Base-by-base conservation (phyloP, 176 grass and related monocot genomes). In the Cenchrus americanus region DNA sequence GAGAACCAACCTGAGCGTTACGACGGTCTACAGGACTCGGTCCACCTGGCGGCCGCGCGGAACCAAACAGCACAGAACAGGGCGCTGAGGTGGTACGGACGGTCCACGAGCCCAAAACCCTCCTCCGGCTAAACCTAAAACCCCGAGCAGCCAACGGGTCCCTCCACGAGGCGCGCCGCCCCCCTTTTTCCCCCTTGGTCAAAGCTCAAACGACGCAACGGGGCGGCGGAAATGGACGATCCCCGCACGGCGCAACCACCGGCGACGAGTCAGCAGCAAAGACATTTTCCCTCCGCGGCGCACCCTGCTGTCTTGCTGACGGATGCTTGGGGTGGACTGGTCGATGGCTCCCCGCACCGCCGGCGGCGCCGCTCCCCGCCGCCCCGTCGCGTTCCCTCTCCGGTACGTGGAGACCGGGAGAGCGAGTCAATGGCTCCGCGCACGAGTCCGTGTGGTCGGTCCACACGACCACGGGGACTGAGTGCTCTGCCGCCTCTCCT, bases 11-110 rank as follows among this genome's bases (percentile, higher is more conserved):
- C 21, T 27, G n/a, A 14, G 18, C 21, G 1, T 62, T 3, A 27
- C 21, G 24, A 64, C 2, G 86, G 79, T 27, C 0, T 26, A 76
- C 71, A 63, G 40, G 54, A 61, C 79, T 14, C 0, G 73, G 86
- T 78, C 27, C 27, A 30, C 27, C 27, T 30, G 27, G 27, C 27
- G 27, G 27, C 27, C 27, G 27, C 27, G 27, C 27, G 27, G 27
- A 30, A 30, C 27, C 27, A 30, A 30, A 30, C 27, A 30, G 27
- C 27, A 30, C 27, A 30, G 2, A 30, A 30, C 27, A 30, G 27
- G 27, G 27, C 27, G 27, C 27, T 30, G 27, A 30, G 27, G 27
- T 30, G 27, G 27, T 30, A 30, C 27, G 27, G 27, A 30, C 27
- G 27, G 27, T 30, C 27, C 27, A 30, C 27, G 27, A 30, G 27